Percentiles rank a stretch among this genome's conserved stretches.
phyloP scores from a whole-genome alignment of 139 green algal species.

The Desmodesmus armatus region DNA sequence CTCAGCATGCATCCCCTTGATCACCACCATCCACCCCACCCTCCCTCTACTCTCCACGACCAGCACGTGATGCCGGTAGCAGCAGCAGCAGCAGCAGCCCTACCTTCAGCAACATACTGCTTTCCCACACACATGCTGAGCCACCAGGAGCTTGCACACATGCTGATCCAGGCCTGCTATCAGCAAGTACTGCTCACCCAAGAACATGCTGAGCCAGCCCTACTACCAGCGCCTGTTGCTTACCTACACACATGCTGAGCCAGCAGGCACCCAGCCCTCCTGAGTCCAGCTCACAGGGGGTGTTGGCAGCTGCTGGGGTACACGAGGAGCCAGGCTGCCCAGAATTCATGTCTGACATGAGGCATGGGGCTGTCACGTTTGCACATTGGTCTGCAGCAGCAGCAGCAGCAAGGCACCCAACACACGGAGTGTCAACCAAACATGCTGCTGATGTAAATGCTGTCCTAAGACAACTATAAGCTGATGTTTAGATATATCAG shows the following conservation, averaged over 20 bases:
- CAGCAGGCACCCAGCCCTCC: slow-evolving; percentile 5
- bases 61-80: neutral
- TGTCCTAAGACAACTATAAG: too few relatives aligned
- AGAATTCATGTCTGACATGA: slow-evolving; percentile 5
- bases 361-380: slow-evolving; percentile 32
- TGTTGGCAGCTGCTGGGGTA: neutral
- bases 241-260: slow-evolving; percentile 19
- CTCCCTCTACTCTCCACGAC: too few relatives aligned
- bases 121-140: neutral
- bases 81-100: neutral
- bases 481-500: too few relatives aligned
- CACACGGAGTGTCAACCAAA: neutral
- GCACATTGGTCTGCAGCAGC: slow-evolving; percentile 16
- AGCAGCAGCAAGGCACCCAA: neutral
- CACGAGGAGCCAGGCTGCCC: slow-evolving; percentile 13
- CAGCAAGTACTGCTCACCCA: too few relatives aligned
- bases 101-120: neutral
- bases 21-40: too few relatives aligned
- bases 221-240: slow-evolving; percentile 15
- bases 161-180: neutral
- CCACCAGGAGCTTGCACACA: too few relatives aligned
- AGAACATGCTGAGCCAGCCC: neutral
- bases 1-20: neutral
- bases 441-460: neutral
- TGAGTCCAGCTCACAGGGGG: neutral